A percentile compares a stretch with the other conserved stretches of the same genome.
These are phyloP conservation scores for Brassica balearica DNA, from an alignment of 441 rosid species.

Conservation along the genomic window DNA sequence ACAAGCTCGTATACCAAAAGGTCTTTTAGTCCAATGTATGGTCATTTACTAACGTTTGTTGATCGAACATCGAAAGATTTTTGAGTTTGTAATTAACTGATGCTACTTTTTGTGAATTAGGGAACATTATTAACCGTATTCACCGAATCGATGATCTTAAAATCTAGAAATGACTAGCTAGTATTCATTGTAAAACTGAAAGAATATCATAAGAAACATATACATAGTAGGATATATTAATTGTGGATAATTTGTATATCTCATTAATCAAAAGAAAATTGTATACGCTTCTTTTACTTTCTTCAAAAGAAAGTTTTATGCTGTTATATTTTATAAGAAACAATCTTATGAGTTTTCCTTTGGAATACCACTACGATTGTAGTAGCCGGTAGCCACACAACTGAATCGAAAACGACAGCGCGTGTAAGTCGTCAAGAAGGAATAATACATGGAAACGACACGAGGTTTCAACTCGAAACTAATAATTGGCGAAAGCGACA, in stretches of 20 bases:
- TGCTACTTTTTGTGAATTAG: background rate
- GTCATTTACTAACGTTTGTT: slow-evolving; percentile 10
- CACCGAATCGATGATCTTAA: background rate
- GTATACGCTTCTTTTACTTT: background rate
- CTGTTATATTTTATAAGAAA: background rate
- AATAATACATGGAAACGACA: slow-evolving; percentile 17
- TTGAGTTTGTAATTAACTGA: background rate
- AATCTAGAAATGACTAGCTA: background rate
- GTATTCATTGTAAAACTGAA: background rate
- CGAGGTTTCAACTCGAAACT: slow-evolving; percentile 7
- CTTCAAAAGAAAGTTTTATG: background rate
- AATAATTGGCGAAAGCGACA: slow-evolving; percentile 16
- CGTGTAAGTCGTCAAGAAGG: slow-evolving; percentile 7
- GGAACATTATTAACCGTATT: background rate
- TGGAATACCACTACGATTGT: background rate
- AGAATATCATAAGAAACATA: background rate
- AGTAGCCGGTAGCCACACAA: slow-evolving; percentile 17
- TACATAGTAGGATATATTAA: background rate
- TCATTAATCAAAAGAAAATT: background rate
- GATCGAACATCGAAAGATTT: background rate
- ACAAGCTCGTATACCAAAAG: slow-evolving; percentile 26
- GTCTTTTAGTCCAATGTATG: slow-evolving; percentile 3
- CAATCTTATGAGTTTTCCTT: background rate
- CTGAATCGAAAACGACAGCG: slow-evolving; percentile 11
- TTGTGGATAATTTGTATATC: background rate